Conservation (phyloP, 768 basidiomycete species). For the Hygrocybe punicea region DNA sequence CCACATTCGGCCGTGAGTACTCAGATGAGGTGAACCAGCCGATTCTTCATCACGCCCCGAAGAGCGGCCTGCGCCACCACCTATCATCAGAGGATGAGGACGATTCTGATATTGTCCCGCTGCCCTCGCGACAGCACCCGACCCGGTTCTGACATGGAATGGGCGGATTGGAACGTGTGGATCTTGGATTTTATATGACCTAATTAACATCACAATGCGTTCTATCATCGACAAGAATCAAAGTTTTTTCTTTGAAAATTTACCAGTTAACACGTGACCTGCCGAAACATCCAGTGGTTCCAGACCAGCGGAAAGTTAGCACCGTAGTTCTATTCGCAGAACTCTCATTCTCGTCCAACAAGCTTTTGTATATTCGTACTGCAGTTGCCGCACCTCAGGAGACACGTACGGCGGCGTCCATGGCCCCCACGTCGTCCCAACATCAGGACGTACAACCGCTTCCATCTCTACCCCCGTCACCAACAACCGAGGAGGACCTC, state of each 20-base stretch:
- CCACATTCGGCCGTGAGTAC: slow-evolving; percentile 32
- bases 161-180: too few relatives aligned
- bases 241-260: slow-evolving; percentile 42
- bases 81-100: slow-evolving; percentile 51
- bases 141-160: too few relatives aligned
- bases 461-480: slow-evolving; percentile 39
- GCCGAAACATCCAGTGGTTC: too few relatives aligned
- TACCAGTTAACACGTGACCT: slow-evolving; percentile 52
- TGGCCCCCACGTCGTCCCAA: slow-evolving; percentile 1
- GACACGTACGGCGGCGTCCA: background rate
- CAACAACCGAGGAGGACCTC: slow-evolving; percentile 47
- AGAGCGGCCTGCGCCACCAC: slow-evolving; percentile 54
- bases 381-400: too few relatives aligned
- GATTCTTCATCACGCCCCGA: slow-evolving; percentile 47
- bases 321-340: too few relatives aligned
- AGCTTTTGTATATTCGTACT: too few relatives aligned
- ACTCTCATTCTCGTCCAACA: too few relatives aligned
- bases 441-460: slow-evolving; percentile 15
- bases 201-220: too few relatives aligned
- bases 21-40: slow-evolving; percentile 57
- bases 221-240: too few relatives aligned
- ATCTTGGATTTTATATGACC: too few relatives aligned
- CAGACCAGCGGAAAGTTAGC: too few relatives aligned
- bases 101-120: slow-evolving; percentile 41
- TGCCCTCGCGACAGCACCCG: slow-evolving; percentile 25